Evolutionary conservation across 2,329 filamentous ascomycete genomes (phyloP), one percentile per base, ranked within the genome.

Genomic region (Colletotrichum echinochloae): DNA sequence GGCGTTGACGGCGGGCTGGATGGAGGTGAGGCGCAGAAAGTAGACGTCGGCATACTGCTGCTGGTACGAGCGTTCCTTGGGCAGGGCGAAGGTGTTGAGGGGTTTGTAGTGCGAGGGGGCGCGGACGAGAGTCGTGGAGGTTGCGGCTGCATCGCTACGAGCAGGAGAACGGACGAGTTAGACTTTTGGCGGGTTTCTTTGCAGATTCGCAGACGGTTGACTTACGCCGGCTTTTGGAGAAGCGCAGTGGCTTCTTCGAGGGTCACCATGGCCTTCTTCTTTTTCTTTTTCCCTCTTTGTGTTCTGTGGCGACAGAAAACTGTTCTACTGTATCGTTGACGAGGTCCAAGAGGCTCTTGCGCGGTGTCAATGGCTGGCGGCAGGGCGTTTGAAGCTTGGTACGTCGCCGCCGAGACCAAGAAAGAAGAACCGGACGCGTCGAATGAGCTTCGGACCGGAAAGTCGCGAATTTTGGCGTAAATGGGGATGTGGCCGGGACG

Each of bases 21-120:
- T 89, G 81, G 93, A 92, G 46, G 94, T 90, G 30, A 99, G 87
- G 16, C 96, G 92, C 75, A 98, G 80, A 79, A 98, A 99, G 86
- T 99, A 99, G 89, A 98, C 95, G 81, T 99, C 96, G 73, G 92
- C 94, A 87, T 93, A 99, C 82, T 99, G 96, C 80, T 98, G 96
- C 79, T 95, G 87, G 80, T 98, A 99, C 65, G 94, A 92, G 72
- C 87, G 87, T 70, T 87, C 84, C 76, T 87, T 91, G 30, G 92
- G 88, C 12, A 98, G 88, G 59, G 84, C 84, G 80, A 94, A 98
- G 9, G 91, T 92, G 65, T 90, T 83, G 35, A 97, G 86, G 0
- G 95, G 90, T 66, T 89, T 91, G 84, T 98, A 98, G 65, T 78
- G 78, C 11, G 86, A 87, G 74, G 84, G 74, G 56, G 80, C 83